These are phyloP conservation scores for Plantago ovata DNA, from an alignment of 257 asterid genomes.

Conservation along the genomic window DNA sequence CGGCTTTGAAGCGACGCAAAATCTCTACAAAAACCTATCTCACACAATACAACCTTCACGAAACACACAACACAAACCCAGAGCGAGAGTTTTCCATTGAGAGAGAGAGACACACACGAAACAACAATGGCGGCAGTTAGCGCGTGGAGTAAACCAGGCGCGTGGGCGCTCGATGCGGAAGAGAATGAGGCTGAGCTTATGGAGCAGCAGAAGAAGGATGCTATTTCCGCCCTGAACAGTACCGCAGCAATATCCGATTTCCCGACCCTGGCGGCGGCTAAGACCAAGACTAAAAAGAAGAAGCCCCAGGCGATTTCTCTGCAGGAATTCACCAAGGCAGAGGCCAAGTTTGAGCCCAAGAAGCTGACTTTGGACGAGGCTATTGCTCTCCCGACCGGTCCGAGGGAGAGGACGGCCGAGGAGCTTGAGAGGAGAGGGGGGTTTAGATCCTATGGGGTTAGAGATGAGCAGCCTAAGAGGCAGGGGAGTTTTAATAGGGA, in stretches of 20 bases:
- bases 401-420: conserved; percentile 77
- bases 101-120: neutral
- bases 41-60: conserved; percentile 22
- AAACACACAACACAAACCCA: conserved; percentile 1
- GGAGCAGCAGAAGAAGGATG: conserved; percentile 37
- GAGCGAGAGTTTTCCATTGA: neutral
- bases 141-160: conserved; percentile 92
- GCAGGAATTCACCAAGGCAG: conserved; percentile 41
- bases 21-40: conserved; percentile 44
- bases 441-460: conserved; percentile 65
- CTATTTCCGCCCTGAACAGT: conserved; percentile 14
- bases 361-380: conserved; percentile 54
- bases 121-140: conserved; percentile 75
- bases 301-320: conserved; percentile 56
- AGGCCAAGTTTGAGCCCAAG: conserved; percentile 26
- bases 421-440: conserved; percentile 86
- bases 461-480: conserved; percentile 71
- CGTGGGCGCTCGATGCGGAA: conserved; percentile 91
- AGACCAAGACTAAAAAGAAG: conserved; percentile 73
- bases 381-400: conserved; percentile 69
- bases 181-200: conserved; percentile 71
- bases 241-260: conserved; percentile 43
- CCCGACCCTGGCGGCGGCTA: conserved; percentile 59
- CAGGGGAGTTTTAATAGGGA: conserved; percentile 63
- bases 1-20: too few relatives aligned